Conservation (phyloP, 805 yeast genomes). For the Suhomyces sp. region DNA sequence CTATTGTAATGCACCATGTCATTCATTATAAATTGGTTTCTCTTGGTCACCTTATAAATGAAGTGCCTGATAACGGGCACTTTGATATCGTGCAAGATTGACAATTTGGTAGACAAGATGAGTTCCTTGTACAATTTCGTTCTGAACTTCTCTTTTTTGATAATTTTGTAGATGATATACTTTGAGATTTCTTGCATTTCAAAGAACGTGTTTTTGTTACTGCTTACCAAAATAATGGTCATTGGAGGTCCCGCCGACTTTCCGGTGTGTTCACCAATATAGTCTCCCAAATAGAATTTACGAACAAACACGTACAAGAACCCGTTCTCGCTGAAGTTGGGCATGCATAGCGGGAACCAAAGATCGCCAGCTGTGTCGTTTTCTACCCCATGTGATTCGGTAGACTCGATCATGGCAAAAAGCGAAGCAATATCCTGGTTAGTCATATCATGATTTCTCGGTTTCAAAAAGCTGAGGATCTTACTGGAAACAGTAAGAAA, state of each 20-base stretch:
- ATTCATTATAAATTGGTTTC: conserved; percentile 62
- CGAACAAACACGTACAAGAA: conserved; percentile 80
- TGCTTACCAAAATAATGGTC: conserved; percentile 52
- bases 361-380: conserved; percentile 57
- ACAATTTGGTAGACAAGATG: conserved; percentile 13
- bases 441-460: conserved; percentile 71
- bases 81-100: conserved; percentile 21
- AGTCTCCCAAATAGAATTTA: conserved; percentile 20
- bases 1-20: conserved; percentile 22
- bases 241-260: conserved; percentile 13
- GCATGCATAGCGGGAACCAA: conserved; percentile 93
- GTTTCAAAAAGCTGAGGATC: conserved; percentile 69
- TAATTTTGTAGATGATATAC: conserved; percentile 41
- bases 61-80: conserved; percentile 64
- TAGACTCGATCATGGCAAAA: conserved; percentile 64
- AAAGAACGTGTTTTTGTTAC: conserved; percentile 76
- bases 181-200: conserved; percentile 63
- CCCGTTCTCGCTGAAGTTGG: conserved; percentile 85
- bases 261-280: conserved; percentile 8
- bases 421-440: conserved; percentile 79
- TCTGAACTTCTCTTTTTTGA: conserved; percentile 19
- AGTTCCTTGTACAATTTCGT: conserved; percentile 24
- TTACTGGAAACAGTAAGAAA: conserved; percentile 62
- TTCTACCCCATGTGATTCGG: conserved; percentile 25
- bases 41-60: conserved; percentile 66